Conservation (phyloP, 352 stramenopile species). For the Globisporangium cystogenes region DNA sequence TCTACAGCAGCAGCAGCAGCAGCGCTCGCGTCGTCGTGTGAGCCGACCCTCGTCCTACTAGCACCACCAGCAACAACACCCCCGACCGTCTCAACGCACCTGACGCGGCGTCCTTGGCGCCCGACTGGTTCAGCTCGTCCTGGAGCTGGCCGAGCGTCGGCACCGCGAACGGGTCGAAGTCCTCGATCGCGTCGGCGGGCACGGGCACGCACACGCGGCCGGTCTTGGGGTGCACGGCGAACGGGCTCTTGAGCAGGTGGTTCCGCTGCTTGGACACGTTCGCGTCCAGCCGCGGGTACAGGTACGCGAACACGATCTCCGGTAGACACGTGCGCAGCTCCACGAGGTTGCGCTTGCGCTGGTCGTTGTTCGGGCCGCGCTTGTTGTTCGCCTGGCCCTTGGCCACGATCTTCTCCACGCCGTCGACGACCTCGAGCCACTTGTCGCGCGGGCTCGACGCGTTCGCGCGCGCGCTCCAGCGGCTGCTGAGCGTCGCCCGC, state of each 20-base stretch:
- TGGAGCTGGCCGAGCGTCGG: constrained; percentile 79
- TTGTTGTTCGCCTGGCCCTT: constrained; percentile 56
- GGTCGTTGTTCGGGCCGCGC: constrained; percentile 27
- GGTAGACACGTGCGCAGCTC: constrained; percentile 89
- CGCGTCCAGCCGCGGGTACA: constrained; percentile 98
- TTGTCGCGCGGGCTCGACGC: constrained; percentile 72
- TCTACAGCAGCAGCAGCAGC: constrained; percentile 13
- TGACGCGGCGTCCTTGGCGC: constrained; percentile 17
- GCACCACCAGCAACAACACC: too few relatives aligned
- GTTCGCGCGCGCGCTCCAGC: constrained; percentile 49
- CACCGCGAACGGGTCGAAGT: constrained; percentile 85
- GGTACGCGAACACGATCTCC: constrained; percentile 95
- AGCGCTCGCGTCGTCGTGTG: not conserved
- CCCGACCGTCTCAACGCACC: constrained; percentile 8
- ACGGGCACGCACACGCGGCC: constrained; percentile 98
- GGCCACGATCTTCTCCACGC: constrained; percentile 55
- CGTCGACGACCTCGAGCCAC: constrained; percentile 83
- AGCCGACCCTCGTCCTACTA: not conserved
- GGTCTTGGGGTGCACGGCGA: constrained; percentile 98
- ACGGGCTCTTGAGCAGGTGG: constrained; percentile 99
- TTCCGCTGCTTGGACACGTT: constrained; percentile 99
- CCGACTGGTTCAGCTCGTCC: constrained; percentile 75
- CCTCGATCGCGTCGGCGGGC: constrained; percentile 67
- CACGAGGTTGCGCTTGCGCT: constrained; percentile 61
- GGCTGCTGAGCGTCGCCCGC: constrained; percentile 45